Base-by-base conservation (phyloP, 2,329 filamentous ascomycete species). In the Emergomyces orientalis region DNA sequence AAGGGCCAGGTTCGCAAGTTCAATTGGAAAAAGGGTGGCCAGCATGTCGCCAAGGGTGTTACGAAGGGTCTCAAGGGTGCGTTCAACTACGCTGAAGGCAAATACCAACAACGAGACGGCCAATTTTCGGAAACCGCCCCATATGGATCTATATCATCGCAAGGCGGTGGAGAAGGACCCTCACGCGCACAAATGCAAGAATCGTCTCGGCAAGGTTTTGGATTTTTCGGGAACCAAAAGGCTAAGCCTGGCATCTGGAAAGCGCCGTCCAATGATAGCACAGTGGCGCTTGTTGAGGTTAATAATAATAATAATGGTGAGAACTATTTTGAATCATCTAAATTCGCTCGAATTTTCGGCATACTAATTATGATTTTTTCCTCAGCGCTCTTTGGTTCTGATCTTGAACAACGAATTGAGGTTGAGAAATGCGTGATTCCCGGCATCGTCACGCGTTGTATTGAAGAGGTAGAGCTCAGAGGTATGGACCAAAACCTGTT, bases 1-100 rank as follows among this genome's bases (percentile, higher is more conserved):
- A 97, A 97, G 78, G 91, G 89, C 37, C 91, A 96, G 73, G 86
- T 88, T 61, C 96, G 91, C 79, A 97, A 97, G 75, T 97, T 97
- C 78, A 96, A 96, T 78, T 97, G 94, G 92, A 96, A 97, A 82
- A 96, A 95, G 80, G 91, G 91, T 47, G 90, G 90, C 47, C 93
- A 96, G 77, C 92, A 90, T 62, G 88, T 97, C 69, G 92, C 92
- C 34, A 96, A 97, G 76, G 93, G 92, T 71, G 89, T 97, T 60
- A 89, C 89, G 65, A 97, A 97, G 79, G 91, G 92, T 60, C 86
- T 97, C 74, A 96, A 96, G 76, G 90, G 91, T 62, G 92, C 92
- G 6, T 95, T 97, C 64, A 88, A 87, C 59, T 88, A 88, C 54
- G 85, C 84, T 57, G 84, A 88, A 68, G 76, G 79, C 65, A 75